Evolutionary conservation across 345 rosid species (phyloP).

Genomic region (Hibiscus trionum): DNA sequence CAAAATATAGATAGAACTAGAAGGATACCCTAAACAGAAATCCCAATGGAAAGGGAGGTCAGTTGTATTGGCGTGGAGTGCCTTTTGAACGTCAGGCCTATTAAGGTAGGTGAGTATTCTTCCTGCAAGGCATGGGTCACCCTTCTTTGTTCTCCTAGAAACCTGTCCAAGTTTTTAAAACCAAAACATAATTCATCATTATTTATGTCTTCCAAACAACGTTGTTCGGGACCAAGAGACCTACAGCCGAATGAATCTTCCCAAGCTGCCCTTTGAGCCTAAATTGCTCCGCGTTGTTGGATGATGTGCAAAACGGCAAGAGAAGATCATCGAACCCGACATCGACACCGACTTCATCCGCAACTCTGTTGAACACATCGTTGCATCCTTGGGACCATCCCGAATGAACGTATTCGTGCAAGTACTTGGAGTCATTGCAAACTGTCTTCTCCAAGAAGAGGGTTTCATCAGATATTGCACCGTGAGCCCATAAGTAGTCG

Average conservation of each 20-base stretch:
- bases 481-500: conserved; percentile 30
- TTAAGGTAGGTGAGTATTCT: conserved; percentile 24
- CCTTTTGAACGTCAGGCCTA: conserved; percentile 29
- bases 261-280: conserved; percentile 19
- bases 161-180: conserved; percentile 9
- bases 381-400: conserved; percentile 21
- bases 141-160: conserved; percentile 1
- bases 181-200: not conserved
- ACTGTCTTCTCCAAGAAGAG: conserved; percentile 20
- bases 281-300: conserved; percentile 16
- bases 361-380: conserved; percentile 18
- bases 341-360: conserved; percentile 12
- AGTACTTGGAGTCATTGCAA: conserved; percentile 24
- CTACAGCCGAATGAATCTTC: conserved; percentile 17
- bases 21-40: conserved; percentile 28
- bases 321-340: conserved; percentile 18
- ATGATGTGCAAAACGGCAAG: conserved; percentile 12
- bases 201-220: too few relatives aligned
- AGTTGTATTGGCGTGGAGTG: conserved; percentile 39
- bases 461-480: conserved; percentile 32
- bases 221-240: not conserved
- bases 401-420: conserved; percentile 10
- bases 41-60: conserved; percentile 27
- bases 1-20: not conserved
- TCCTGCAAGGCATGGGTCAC: conserved; percentile 26